Percentiles rank a stretch among this genome's conserved stretches.
phyloP scores from a whole-genome alignment of 2,329 filamentous ascomycete species.

The Paracoccidioides brasiliensis region DNA sequence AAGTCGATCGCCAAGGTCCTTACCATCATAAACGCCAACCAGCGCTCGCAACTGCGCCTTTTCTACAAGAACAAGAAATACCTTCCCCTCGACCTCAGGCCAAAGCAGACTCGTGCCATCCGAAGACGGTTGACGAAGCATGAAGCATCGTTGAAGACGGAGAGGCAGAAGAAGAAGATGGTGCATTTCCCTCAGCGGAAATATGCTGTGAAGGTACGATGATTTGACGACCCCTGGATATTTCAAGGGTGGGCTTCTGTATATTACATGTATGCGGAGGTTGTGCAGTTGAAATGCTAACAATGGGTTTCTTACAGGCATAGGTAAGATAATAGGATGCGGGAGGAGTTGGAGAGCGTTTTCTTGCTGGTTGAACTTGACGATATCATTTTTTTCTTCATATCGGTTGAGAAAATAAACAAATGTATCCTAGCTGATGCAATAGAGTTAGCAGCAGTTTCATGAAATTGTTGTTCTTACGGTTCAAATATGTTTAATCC shows the following conservation, averaged over 20 bases:
- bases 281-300: background rate
- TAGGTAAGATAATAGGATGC: conserved; percentile 16
- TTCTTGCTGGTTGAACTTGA: conserved; percentile 2
- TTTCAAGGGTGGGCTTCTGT: too few species aligned
- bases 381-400: background rate
- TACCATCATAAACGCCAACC: conserved; percentile 99
- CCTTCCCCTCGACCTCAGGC: conserved; percentile 91
- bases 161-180: conserved; percentile 94
- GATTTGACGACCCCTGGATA: background rate
- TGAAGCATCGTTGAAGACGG: conserved; percentile 70
- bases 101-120: conserved; percentile 97
- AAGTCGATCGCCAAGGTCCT: conserved; percentile 99
- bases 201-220: conserved; percentile 89
- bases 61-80: conserved; percentile 99
- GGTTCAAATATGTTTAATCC: background rate
- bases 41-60: conserved; percentile 90
- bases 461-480: conserved; percentile 14
- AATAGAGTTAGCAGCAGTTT: conserved; percentile 17
- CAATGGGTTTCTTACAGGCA: background rate
- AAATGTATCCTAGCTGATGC: conserved; percentile 30
- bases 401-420: conserved; percentile 14
- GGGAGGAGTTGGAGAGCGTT: conserved; percentile 13
- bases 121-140: conserved; percentile 86
- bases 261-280: background rate
- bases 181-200: conserved; percentile 97